Evolutionary conservation across 2,329 filamentous ascomycete species (phyloP), one percentile per base, ranked within the genome.

Genomic region (Aspergillus proliferans): DNA sequence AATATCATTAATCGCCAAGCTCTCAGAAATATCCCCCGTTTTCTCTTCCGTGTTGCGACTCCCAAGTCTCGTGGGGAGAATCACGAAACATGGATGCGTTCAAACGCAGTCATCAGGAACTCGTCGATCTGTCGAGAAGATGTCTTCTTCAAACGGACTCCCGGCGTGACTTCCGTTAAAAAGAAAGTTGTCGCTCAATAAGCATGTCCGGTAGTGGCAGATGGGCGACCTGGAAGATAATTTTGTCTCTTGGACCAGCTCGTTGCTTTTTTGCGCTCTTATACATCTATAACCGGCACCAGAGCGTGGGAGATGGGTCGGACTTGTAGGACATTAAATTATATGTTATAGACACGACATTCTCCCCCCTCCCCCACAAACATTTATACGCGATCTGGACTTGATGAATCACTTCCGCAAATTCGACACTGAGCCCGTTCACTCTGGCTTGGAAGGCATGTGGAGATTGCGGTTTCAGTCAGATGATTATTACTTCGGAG

Each of bases 201-300:
- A 33, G 15, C 51, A 53, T 47, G 48, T 53, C 18, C 46, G 51
- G 18, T 51, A 42, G 51, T 47, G 47, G 49, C 34, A 15, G 47
- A 47, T 48, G 4, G n/a, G 49, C 15, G 40, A 10, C 6, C 1
- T 33, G 1, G 39, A 50, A 34, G 53, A 53, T 42, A 54, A 54
- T 15, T 15, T 54, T 34, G 52, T 56, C 10, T 52, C 52, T 3
- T 56, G 49, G 52, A 54, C 54, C 6, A 56, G 50, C 46, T 56
- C 54, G 3, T 45, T 54, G 18, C 47, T 15, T 52, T 12, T 52
- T 54, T 42, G 52, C 52, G 4, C 43, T 56, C 26, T 47, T 52
- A 39, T 58, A 53, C 47, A 58, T 58, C 45, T 58, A 55, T 41
- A 57, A 57, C 34, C 47, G 54, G 38, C 47, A 52, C 21, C 21